phyloP scores from a whole-genome alignment of 495 filamentous ascomycete species.

The Annulohypoxylon moriforme region DNA sequence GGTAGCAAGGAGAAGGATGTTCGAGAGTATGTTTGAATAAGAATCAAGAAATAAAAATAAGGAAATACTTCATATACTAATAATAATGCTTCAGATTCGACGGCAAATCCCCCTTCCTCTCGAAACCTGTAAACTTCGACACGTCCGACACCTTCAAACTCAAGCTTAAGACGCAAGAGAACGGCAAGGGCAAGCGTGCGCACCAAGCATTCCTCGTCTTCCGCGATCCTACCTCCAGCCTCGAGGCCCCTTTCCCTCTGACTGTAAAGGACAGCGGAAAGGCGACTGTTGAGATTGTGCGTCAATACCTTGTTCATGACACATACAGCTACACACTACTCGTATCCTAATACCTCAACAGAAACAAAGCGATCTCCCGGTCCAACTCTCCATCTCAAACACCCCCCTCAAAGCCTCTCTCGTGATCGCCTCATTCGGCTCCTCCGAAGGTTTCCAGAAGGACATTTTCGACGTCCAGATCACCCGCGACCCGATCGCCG shows the following conservation, averaged over 20 bases:
- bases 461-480: constrained; percentile 74
- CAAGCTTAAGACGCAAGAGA: constrained; percentile 81
- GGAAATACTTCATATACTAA: constrained; percentile 9
- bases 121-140: constrained; percentile 69
- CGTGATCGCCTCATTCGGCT: constrained; percentile 87
- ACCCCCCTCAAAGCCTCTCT: constrained; percentile 79
- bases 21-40: constrained; percentile 34
- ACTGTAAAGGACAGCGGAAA: constrained; percentile 88
- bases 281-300: constrained; percentile 83
- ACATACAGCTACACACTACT: background rate
- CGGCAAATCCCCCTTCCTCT: constrained; percentile 69
- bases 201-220: constrained; percentile 94
- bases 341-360: constrained; percentile 50
- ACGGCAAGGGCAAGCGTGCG: constrained; percentile 78
- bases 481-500: constrained; percentile 66
- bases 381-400: constrained; percentile 77
- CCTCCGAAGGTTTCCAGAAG: constrained; percentile 71
- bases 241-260: constrained; percentile 92
- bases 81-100: constrained; percentile 63
- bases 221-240: constrained; percentile 74
- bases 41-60: background rate
- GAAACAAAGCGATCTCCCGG: constrained; percentile 90
- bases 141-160: constrained; percentile 82
- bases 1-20: constrained; percentile 79
- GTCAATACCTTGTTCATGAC: constrained; percentile 36